Evolutionary conservation across 805 yeast species (phyloP), one percentile per base, ranked within the genome.

Genomic region (Candida koratica): DNA sequence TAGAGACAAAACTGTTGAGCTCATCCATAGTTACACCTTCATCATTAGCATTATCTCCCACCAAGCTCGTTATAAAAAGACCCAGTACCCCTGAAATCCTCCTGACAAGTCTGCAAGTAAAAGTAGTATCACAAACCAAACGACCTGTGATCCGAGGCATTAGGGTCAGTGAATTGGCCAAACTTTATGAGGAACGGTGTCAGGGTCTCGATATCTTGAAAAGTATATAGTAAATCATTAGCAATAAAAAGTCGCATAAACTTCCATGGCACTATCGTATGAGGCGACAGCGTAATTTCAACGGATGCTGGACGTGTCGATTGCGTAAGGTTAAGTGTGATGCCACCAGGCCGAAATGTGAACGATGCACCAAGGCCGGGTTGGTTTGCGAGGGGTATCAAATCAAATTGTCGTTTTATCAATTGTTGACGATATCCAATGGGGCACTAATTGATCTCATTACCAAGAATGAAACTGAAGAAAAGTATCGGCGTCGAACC

Each of bases 81-180:
- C 51, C 53, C 35, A 34, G 54, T n/a, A 42, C 52, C 7, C 36
- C 51, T 3, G 69, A 64, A 45, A 60, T 32, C 33, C 69, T 67
- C 11, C 32, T 20, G 23, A 20, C 23, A 8, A 8, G 9, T 20
- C 10, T 28, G 18, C 17, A 25, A 12, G 32, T 26, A 13, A 14
- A 37, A 12, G 28, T 37, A 12, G 15, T 37, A 17, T 29, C 24
- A n/a, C 36, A 25, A 32, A 39, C 37, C 5, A 57, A 54, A 31
- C 57, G 56, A 37, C 71, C 71, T 5, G 75, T 75, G 5, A 64
- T 73, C 9, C 52, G 79, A 12, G 79, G 77, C 9, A 64, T 73
- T 35, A 76, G 75, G 54, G 86, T 81, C 1, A 74, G 78, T 9
- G 79, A 74, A 48, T 59, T 81, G 40, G 82, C 86, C 2, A 71